Conservation (phyloP, 371 early-diverging fungal species). For the Conidiobolus incongruus region DNA sequence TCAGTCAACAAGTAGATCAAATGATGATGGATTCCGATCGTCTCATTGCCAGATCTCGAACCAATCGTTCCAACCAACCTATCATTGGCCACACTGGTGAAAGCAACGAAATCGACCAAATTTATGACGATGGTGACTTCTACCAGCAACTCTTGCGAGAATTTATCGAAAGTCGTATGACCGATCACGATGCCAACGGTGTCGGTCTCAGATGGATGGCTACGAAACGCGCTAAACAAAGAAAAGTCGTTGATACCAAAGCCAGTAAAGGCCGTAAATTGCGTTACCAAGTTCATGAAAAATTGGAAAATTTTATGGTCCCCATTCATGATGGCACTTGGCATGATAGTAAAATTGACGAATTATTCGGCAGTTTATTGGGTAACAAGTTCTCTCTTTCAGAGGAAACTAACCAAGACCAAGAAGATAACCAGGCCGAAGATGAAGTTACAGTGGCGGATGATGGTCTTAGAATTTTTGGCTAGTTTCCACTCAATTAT, state of each 20-base stretch:
- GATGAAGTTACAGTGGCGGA: too few relatives aligned
- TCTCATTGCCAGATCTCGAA: constrained; percentile 61
- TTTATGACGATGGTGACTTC: constrained; percentile 90
- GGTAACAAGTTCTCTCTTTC: constrained; percentile 19
- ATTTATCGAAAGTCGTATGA: constrained; percentile 78
- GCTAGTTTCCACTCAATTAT: too few relatives aligned
- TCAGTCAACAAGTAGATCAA: constrained; percentile 54
- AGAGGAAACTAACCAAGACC: too few relatives aligned
- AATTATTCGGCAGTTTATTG: constrained; percentile 64
- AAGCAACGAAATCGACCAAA: constrained; percentile 35
- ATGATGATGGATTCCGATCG: constrained; percentile 46
- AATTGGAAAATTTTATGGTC: constrained; percentile 86
- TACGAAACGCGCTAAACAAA: constrained; percentile 32
- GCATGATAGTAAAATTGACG: constrained; percentile 79
- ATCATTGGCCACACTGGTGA: constrained; percentile 18
- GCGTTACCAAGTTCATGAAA: constrained; percentile 80
- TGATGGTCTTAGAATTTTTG: too few relatives aligned
- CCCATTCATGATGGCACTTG: constrained; percentile 67
- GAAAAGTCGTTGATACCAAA: constrained; percentile 60
- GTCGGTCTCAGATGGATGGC: constrained; percentile 68
- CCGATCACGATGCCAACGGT: constrained; percentile 47
- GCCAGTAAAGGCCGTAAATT: constrained; percentile 83
- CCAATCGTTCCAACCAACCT: constrained; percentile 44
- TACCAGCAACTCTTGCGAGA: constrained; percentile 81
- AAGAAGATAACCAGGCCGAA: too few relatives aligned